Base-by-base conservation (phyloP, 108 stramenopile species). In the Nitzschia putrida region DNA sequence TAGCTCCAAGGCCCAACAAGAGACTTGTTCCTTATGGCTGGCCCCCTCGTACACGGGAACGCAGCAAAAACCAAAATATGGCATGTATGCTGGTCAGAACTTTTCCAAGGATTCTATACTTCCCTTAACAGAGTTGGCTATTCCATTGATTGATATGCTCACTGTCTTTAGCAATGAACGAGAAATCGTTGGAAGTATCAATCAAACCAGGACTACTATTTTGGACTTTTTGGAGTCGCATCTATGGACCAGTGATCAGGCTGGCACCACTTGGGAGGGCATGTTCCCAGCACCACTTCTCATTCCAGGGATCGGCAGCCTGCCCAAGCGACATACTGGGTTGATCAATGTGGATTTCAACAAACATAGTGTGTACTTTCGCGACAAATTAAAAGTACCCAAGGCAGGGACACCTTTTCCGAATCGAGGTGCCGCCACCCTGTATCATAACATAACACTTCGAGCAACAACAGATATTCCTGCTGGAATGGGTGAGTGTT, bases 401-500 rank as follows among this genome's bases (percentile, higher is more conserved):
- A 53, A 66, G 47, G 18, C 75, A 14, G 80, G 80, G 16, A 57
- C 42, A 20, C 56, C 80, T 0, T 71, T 72, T 47, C 85, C 81
- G 13, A 57, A 71, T 7, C 70, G 86, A 52, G 90, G 90, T 24
- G 88, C 91, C 11, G 74, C 82, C 44, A 83, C 84, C 3, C 70
- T 78, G 1, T 87, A 84, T 69, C 79, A 83, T 55, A 89, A 89
- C 60, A 39, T 84, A 14, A 88, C 88, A 10, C 49, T 88, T 57
- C 64, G 68, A 41, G 86, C 91, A 0, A 80, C 81, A 2, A 69
- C 76, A 45, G 63, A 74, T 37, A 84, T 92, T 43, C 83, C 78
- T 12, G 83, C 77, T 16, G 91, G 91, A 11, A 87, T 87, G 86
- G 87, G 85, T 64, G 60, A 85, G 53, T 87, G n/a, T n/a, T n/a